Percentiles rank a stretch among this genome's conserved stretches.
phyloP scores from a whole-genome alignment of 495 filamentous ascomycete species.

The Cenococcum geophilum region DNA sequence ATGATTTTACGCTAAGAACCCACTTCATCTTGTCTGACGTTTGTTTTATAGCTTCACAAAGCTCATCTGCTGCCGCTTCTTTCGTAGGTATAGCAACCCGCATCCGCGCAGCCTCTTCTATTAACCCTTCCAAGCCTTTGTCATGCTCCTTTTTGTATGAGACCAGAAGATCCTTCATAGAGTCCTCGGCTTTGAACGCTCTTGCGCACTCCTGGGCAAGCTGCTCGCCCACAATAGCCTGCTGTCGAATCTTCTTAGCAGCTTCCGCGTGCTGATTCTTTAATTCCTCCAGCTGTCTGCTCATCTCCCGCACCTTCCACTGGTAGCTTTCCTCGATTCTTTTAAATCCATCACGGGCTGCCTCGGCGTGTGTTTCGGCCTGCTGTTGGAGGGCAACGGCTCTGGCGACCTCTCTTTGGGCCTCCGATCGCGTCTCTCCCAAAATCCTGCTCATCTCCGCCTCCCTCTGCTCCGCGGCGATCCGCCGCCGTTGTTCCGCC shows the following conservation, averaged over 20 bases:
- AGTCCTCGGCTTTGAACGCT: conserved; percentile 13
- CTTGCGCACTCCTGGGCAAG: conserved; percentile 18
- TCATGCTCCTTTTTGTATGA: conserved; percentile 25
- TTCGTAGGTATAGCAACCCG: conserved; percentile 13
- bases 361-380: conserved; percentile 25
- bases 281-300: conserved; percentile 18
- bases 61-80: conserved; percentile 11
- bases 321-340: conserved; percentile 25
- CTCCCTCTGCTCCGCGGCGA: conserved; percentile 22
- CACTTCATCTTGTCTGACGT: conserved; percentile 28
- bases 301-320: conserved; percentile 16
- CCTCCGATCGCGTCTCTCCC: conserved; percentile 22
- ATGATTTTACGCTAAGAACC: conserved; percentile 17
- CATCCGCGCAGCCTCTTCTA: conserved; percentile 18
- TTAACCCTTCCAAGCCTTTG: conserved; percentile 17
- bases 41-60: conserved; percentile 11
- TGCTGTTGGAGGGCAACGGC: conserved; percentile 23
- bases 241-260: conserved; percentile 23
- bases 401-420: conserved; percentile 23
- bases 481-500: conserved; percentile 17
- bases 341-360: conserved; percentile 23
- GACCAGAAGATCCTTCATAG: conserved; percentile 22
- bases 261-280: conserved; percentile 15
- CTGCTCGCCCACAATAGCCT: conserved; percentile 27
- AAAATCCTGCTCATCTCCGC: conserved; percentile 22